A percentile compares a stretch with the other conserved stretches of the same genome.
Conservation (phyloP, 768 basidiomycete genomes). For the Mycena pura region DNA sequence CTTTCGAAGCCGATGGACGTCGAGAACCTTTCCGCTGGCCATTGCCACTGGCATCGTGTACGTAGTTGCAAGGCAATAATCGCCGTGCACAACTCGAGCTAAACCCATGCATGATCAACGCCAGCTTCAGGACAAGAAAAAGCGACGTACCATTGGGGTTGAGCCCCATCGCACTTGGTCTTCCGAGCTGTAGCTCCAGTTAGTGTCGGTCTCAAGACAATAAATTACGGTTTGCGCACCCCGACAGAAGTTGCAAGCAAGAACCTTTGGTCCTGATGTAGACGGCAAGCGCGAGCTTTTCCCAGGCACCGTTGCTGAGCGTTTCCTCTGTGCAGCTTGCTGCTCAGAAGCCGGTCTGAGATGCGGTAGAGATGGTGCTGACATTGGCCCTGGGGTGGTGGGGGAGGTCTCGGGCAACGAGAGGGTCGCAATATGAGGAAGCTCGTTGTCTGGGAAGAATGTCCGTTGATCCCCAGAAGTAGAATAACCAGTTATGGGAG, state of each 20-base stretch:
- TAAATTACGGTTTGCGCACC: constrained; percentile 53
- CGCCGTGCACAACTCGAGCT: constrained; percentile 79
- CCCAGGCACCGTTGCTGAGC: constrained; percentile 72
- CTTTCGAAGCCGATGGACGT: constrained; percentile 62
- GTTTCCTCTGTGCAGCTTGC: constrained; percentile 71
- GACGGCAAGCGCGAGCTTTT: constrained; percentile 64
- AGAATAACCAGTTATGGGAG: constrained; percentile 42
- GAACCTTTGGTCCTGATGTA: constrained; percentile 82
- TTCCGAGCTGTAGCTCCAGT: constrained; percentile 66
- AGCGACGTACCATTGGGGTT: constrained; percentile 65
- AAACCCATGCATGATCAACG: constrained; percentile 15
- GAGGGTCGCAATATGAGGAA: constrained; percentile 77
- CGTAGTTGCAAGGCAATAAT: constrained; percentile 79
- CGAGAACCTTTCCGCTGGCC: constrained; percentile 54
- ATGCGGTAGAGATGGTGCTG: constrained; percentile 67
- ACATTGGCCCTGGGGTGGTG: constrained; percentile 62
- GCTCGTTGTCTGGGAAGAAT: constrained; percentile 65
- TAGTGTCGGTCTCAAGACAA: background rate
- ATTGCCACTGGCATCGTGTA: constrained; percentile 62
- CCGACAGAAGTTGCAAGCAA: constrained; percentile 89
- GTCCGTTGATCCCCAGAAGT: constrained; percentile 44
- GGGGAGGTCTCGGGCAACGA: constrained; percentile 65
- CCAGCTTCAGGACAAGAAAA: background rate
- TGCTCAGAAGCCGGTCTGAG: constrained; percentile 72
- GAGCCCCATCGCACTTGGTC: constrained; percentile 88